phyloP scores from a whole-genome alignment of 1,284 basidiomycete genomes.

The Marasmius fiardii region DNA sequence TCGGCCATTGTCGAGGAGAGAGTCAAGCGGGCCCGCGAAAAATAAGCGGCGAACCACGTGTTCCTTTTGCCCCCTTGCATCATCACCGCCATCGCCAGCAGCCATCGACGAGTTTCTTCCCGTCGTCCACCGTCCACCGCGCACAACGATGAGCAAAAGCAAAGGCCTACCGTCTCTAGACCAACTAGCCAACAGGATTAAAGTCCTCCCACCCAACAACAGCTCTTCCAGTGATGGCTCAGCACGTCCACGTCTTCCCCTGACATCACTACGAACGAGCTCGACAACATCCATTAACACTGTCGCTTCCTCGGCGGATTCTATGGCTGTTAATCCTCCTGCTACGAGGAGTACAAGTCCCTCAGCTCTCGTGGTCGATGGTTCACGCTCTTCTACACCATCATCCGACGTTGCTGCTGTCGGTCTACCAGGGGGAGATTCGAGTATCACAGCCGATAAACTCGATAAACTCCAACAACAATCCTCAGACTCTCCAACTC shows the following conservation, averaged over 20 bases:
- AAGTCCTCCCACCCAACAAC: constrained; percentile 36
- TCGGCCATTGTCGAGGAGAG: constrained; percentile 1
- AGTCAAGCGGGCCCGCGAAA: too few species aligned
- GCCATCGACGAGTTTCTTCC: not conserved
- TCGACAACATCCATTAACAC: constrained; percentile 54
- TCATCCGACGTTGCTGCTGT: constrained; percentile 26
- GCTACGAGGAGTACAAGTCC: constrained; percentile 62
- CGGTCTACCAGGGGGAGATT: not conserved
- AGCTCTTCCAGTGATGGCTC: constrained; percentile 28
- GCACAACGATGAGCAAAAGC: not conserved
- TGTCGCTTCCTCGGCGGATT: constrained; percentile 51
- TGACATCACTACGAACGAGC: constrained; percentile 64
- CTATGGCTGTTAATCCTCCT: constrained; percentile 57
- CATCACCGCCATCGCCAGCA: constrained; percentile 5
- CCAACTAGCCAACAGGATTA: constrained; percentile 75
- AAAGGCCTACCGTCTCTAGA: constrained; percentile 68
- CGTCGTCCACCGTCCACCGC: too few species aligned
- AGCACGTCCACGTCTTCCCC: constrained; percentile 68
- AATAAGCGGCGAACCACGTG: too few species aligned
- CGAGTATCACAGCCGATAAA: constrained; percentile 54
- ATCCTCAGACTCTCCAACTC: constrained; percentile 22
- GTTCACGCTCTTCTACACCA: not conserved
- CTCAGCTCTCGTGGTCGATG: constrained; percentile 37
- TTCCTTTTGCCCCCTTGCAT: too few species aligned
- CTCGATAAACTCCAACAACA: constrained; percentile 58